Evolutionary conservation across 257 asterid species (phyloP).

Genomic region (Rubia yunnanensis): DNA sequence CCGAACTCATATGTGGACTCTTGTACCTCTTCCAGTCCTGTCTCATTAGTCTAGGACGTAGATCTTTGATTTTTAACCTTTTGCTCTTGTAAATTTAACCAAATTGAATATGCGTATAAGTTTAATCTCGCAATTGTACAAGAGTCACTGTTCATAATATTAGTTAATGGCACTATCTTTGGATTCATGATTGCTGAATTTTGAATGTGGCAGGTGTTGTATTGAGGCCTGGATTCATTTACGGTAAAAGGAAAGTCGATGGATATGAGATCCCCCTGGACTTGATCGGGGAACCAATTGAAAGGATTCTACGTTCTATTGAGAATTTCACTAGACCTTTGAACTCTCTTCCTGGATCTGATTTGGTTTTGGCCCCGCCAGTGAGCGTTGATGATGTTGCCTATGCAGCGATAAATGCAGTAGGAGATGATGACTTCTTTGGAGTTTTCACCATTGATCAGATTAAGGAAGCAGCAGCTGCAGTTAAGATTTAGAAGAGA

Average conservation of each 20-base stretch:
- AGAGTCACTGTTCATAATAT: background rate
- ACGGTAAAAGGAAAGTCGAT: constrained; percentile 79
- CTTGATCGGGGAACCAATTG: constrained; percentile 77
- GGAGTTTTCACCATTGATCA: constrained; percentile 90
- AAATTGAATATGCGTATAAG: background rate
- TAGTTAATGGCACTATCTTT: background rate
- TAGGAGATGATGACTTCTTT: constrained; percentile 64
- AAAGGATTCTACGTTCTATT: constrained; percentile 46
- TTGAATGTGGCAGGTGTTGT: constrained; percentile 59
- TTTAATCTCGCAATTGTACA: background rate
- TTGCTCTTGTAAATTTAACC: background rate
- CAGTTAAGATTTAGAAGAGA: constrained; percentile 27
- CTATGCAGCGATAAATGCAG: constrained; percentile 64
- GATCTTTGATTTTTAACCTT: background rate
- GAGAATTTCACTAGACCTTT: constrained; percentile 68
- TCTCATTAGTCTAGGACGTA: background rate
- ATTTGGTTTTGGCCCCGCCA: constrained; percentile 78
- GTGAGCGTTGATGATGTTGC: constrained; percentile 89
- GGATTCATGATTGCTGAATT: background rate
- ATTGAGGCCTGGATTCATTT: constrained; percentile 82
- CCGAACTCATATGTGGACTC: constrained; percentile 22
- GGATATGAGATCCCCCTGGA: constrained; percentile 86
- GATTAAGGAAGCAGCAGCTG: constrained; percentile 88
- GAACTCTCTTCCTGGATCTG: constrained; percentile 85
- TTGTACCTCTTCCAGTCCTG: background rate